Evolutionary conservation across 2,329 filamentous ascomycete species (phyloP), one percentile per base, ranked within the genome.

Genomic region (Leptographium galeiforme): DNA sequence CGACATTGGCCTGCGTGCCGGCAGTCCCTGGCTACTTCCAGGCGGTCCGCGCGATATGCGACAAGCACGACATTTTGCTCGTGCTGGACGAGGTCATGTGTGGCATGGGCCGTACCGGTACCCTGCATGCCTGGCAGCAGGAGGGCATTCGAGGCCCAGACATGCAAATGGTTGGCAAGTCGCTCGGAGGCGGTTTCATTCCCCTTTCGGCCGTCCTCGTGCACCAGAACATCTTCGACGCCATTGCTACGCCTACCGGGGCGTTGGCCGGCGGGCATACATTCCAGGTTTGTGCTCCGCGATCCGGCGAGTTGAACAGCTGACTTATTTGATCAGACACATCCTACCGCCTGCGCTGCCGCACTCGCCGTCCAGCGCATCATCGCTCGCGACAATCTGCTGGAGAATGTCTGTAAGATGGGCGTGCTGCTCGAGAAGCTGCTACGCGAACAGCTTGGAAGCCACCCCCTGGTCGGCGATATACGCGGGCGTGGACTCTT

Each of bases 11-110:
- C 0, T 88, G 82, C 60, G 81, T 87, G 0, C 75, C 82, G 1
- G 71, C 83, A 0, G 73, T 82, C 0, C 69, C 72, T 0, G 85
- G 85, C 0, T 93, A 93, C 59, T 79, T 90, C 50, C 68, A 72
- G 50, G 84, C 82, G 0, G 79, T 91, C 66, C 76, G 77, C 61
- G 68, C 70, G 2, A 70, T 93, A 1, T 93, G 87, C 63, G 75
- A 84, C 51, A 79, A 78, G 56, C 73, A 91, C 61, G 86, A 84
- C 0, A 80, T 83, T 0, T 74, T 93, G 0, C 71, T 93, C n/a
- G 83, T 91, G 47, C 68, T 91, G 0, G 88, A 93, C 61, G 87
- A 91, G 51, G 75, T 89, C 46, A 87, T 89, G 84, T 83, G 78
- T 48, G 82, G 82, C 2, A 76, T 77, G 65, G 81, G 82, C 1